Evolutionary conservation across 371 early-diverging fungal genomes (phyloP).

Genomic region (Batkoa obscura): DNA sequence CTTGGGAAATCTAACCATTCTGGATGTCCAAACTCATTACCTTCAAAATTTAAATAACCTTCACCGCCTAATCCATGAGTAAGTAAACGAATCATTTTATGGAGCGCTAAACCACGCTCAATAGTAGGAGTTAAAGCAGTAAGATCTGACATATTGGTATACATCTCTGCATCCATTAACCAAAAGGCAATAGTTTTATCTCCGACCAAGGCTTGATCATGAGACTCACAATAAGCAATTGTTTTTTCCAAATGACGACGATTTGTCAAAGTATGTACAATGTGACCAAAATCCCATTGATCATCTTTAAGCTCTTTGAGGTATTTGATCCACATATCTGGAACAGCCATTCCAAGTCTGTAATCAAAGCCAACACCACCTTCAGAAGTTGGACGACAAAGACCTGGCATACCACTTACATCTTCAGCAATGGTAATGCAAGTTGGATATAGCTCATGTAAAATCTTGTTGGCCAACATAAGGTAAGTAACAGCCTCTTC

Average conservation of each 20-base stretch:
- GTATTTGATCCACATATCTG: slow-evolving; percentile 97
- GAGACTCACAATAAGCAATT: slow-evolving; percentile 84
- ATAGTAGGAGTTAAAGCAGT: slow-evolving; percentile 67
- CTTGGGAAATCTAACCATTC: slow-evolving; percentile 98
- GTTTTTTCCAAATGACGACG: slow-evolving; percentile 73
- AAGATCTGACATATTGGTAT: slow-evolving; percentile 74
- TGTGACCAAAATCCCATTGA: slow-evolving; percentile 79
- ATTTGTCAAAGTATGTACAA: slow-evolving; percentile 73
- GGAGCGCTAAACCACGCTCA: slow-evolving; percentile 83
- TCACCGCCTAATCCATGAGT: slow-evolving; percentile 84
- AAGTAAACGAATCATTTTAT: slow-evolving; percentile 85
- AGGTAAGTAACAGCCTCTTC: slow-evolving; percentile 72
- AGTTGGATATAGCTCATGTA: slow-evolving; percentile 57
- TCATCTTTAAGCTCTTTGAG: slow-evolving; percentile 82
- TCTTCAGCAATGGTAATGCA: slow-evolving; percentile 88
- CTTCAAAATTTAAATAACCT: slow-evolving; percentile 89
- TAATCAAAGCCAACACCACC: slow-evolving; percentile 95
- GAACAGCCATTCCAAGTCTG: slow-evolving; percentile 91
- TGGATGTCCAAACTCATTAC: slow-evolving; percentile 95
- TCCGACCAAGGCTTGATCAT: slow-evolving; percentile 94
- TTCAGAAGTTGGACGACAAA: slow-evolving; percentile 72
- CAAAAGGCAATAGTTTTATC: slow-evolving; percentile 96
- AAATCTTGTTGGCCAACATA: slow-evolving; percentile 75
- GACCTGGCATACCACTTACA: slow-evolving; percentile 96
- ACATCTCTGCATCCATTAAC: slow-evolving; percentile 98